Base-by-base conservation (phyloP, 306 rosid genomes). In the Mucuna pruriens region DNA sequence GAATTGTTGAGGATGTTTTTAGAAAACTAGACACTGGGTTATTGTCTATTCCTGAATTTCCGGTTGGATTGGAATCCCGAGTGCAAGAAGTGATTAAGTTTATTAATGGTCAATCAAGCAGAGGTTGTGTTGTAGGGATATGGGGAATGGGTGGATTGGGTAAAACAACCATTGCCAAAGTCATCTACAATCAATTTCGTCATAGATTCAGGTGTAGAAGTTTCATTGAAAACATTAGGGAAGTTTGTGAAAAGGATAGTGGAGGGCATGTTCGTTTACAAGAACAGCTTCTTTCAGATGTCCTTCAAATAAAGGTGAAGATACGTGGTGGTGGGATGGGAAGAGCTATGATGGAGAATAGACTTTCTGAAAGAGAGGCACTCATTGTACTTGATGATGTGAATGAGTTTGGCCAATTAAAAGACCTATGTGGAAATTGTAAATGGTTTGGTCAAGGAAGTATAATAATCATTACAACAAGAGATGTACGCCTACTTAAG, bases 391-490 rank as follows among this genome's bases (percentile, higher is more conserved):
- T 70, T 45, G 75, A 70, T 46, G 75, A 15, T 45, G 75, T 69
- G 38, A 13, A 13, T 25, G 20, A 69, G 20, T 48, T 13, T 3
- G 75, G 25, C 23, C 75, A 70, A 16, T 15, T 46, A 4, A 29
- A 25, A 6, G 60, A 23, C 4, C 40, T 45, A 3, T 70, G 75
- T 26, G 75, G 40, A 70, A 25, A 16, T 22, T 25, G 58, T 25
- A 8, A 9, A 0, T 78, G 76, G 86, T 26, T 82, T 10, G 84
- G 80, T 8, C 1, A 29, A 1, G 89, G 80, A n/a, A 86, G 89
- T 75, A 61, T 69, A 70, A 7, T 79, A 9, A 22, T 86, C 9
- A 36, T 45, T 16, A 86, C 84, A 39, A 82, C 82, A 0, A 55
- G 86, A 62, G 67, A 82, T 75, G 19, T 22, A 0, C 73, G 9